Percentiles rank a stretch among this genome's conserved stretches.
Evolutionary conservation across 768 basidiomycete genomes (phyloP).

Genomic region (Macrolepiota dolichaula): DNA sequence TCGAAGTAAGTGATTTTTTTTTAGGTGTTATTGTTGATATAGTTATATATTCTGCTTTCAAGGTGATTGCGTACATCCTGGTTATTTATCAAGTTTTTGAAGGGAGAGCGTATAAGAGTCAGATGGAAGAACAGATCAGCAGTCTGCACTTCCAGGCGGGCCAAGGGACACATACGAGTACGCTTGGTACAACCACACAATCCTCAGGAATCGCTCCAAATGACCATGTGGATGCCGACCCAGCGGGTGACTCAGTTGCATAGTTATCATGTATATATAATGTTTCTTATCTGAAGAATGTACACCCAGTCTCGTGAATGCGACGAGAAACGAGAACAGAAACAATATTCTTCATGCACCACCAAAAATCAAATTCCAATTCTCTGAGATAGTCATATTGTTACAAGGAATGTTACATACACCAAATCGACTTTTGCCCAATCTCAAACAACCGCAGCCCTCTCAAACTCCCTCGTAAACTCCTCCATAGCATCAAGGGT

Average conservation of each 20-base stretch:
- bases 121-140: not conserved
- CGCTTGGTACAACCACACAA: not conserved
- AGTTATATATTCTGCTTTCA: too few relatives aligned
- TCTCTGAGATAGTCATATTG: too few relatives aligned
- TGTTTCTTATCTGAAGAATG: too few relatives aligned
- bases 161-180: not conserved
- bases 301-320: too few relatives aligned
- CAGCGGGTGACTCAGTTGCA: too few relatives aligned
- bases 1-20: not conserved
- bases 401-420: too few relatives aligned
- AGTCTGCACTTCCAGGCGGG: not conserved
- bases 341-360: too few relatives aligned
- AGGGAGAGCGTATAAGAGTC: not conserved
- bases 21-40: not conserved
- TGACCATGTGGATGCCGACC: not conserved
- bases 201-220: not conserved
- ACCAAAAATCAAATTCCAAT: too few relatives aligned
- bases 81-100: not conserved
- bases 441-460: constrained; percentile 7
- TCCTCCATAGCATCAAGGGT: constrained; percentile 63
- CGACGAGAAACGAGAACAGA: too few relatives aligned
- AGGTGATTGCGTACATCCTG: not conserved
- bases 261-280: too few relatives aligned
- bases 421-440: too few relatives aligned
- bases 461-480: constrained; percentile 46